Conservation (phyloP, 2,329 filamentous ascomycete species). For the Berkeleyomyces rouxiae region DNA sequence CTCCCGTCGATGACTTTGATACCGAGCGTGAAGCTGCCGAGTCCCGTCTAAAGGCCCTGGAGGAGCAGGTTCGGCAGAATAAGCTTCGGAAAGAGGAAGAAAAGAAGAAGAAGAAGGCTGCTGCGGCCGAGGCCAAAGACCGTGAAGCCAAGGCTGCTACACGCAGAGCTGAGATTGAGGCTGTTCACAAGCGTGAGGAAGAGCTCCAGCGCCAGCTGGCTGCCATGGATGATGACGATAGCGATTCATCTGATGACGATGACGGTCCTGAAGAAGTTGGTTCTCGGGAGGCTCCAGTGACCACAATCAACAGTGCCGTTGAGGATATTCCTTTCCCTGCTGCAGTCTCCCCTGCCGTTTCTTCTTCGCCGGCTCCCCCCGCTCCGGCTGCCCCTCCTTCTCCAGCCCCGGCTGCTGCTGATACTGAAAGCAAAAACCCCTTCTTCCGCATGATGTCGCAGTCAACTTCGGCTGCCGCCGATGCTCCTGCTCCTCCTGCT, state of each 20-base stretch:
- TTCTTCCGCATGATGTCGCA: conserved; percentile 84
- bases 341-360: conserved; percentile 25
- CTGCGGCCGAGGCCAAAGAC: conserved; percentile 69
- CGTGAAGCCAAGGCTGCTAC: conserved; percentile 72
- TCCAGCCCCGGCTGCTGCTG: conserved; percentile 33
- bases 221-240: conserved; percentile 51
- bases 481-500: conserved; percentile 25
- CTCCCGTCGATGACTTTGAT: conserved; percentile 45
- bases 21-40: conserved; percentile 67
- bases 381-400: conserved; percentile 28
- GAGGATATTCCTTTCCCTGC: conserved; percentile 25
- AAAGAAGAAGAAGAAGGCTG: conserved; percentile 81
- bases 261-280: conserved; percentile 58
- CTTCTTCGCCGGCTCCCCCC: conserved; percentile 29
- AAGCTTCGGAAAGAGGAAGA: conserved; percentile 96
- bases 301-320: conserved; percentile 25
- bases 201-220: conserved; percentile 81
- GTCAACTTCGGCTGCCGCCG: conserved; percentile 26
- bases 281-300: conserved; percentile 38
- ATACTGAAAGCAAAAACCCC: conserved; percentile 78
- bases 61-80: conserved; percentile 83
- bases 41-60: conserved; percentile 70
- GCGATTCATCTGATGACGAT: conserved; percentile 62
- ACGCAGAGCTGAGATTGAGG: conserved; percentile 81
- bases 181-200: conserved; percentile 73